These are phyloP conservation scores for Globisporangium nunn DNA, from an alignment of 352 stramenopile species.

Conservation along the genomic window DNA sequence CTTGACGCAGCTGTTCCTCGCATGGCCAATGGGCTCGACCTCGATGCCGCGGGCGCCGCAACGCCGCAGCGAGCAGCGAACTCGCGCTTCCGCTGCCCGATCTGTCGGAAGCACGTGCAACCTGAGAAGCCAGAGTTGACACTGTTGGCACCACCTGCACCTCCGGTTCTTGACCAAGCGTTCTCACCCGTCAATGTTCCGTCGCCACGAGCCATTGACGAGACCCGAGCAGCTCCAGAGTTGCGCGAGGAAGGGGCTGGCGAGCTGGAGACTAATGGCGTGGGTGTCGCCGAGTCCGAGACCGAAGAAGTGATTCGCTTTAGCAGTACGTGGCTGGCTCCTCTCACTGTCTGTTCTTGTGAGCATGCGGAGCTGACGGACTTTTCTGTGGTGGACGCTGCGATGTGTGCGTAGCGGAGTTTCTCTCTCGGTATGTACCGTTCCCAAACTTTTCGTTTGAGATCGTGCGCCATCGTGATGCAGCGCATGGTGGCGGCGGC, in stretches of 20 bases:
- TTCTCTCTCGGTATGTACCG: slow-evolving; percentile 60
- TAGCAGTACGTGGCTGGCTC: slow-evolving; percentile 46
- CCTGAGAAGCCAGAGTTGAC: slow-evolving; percentile 23
- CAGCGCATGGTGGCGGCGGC: slow-evolving; percentile 9
- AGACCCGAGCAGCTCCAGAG: not conserved
- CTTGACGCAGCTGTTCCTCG: slow-evolving; percentile 11
- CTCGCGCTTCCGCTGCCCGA: slow-evolving; percentile 42
- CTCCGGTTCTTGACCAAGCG: too few species aligned
- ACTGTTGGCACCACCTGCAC: not conserved
- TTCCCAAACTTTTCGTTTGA: slow-evolving; percentile 75
- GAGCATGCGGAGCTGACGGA: slow-evolving; percentile 8
- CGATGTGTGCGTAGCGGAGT: slow-evolving; percentile 32
- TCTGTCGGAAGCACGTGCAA: slow-evolving; percentile 59
- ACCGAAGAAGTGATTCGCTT: slow-evolving; percentile 63
- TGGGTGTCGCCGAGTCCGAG: not conserved
- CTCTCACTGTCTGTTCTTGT: not conserved
- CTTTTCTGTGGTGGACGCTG: not conserved
- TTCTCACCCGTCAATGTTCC: not conserved
- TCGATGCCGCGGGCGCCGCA: slow-evolving; percentile 15
- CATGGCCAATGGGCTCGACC: slow-evolving; percentile 8
- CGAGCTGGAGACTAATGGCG: not conserved
- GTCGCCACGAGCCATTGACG: not conserved
- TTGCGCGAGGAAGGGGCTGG: not conserved
- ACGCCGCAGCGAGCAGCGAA: slow-evolving; percentile 6
- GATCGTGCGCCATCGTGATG: slow-evolving; percentile 48